Evolutionary conservation across 1,284 basidiomycete species (phyloP), one percentile per base, ranked within the genome.

Genomic region (Tranzscheliella williamsii): DNA sequence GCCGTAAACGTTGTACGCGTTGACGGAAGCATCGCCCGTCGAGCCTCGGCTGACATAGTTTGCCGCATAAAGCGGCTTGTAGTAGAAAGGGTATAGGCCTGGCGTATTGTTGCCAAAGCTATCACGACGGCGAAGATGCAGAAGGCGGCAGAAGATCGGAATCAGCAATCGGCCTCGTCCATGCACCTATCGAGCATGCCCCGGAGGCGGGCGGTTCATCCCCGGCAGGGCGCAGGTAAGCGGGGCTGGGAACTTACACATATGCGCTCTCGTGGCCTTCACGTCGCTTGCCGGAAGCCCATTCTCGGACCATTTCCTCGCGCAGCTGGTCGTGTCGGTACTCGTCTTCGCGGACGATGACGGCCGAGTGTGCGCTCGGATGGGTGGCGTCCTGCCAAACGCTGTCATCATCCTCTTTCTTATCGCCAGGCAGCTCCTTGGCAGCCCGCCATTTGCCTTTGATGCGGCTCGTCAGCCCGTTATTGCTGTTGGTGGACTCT

Each of bases 371-470:
- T 31, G 63, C 43, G 20, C 54, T 58, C 4, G 66, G 66, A 18
- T 69, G 66, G 9, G 58, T 67, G 15, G 49, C 47, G 23, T 67
- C 51, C 27, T 57, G 51, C 48, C 54, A 60, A 17, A 32, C 31
- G 13, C 30, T 32, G 2, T 33, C 18, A 23, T 45, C 41, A 8
- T 9, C 18, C 4, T 60, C 48, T 32, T 42, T 24, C 24, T 48
- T 31, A 31, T 58, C 60, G 24, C 61, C 58, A 6, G 47, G 47
- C 13, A 55, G 40, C 20, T 44, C 41, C 44, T 53, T 57, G 5
- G 60, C 49, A 1, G 53, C 53, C 33, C 60, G 32, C 45, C 52
- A 50, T 35, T 63, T 62, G 39, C 50, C 54, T 33, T 67, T 56
- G 24, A 62, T 41, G 16, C 42, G 44, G 5, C 40, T 24, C 6